Evolutionary conservation across 2,329 filamentous ascomycete genomes (phyloP).

Genomic region (Monosporascus sp.): DNA sequence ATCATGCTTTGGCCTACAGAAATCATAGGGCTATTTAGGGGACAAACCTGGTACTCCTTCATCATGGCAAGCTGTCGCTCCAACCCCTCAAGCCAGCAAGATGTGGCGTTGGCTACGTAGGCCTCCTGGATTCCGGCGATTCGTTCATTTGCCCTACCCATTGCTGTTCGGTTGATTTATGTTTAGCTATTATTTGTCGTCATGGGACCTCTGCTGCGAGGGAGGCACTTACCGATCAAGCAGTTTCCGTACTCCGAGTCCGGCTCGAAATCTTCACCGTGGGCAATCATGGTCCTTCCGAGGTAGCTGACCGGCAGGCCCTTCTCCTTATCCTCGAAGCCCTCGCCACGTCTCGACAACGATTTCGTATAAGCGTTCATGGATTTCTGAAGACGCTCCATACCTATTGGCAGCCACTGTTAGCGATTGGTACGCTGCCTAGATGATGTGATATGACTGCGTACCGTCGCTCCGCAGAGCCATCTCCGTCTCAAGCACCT

Average conservation of each 20-base stretch:
- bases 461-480: constrained; percentile 79
- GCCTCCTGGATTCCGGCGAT: constrained; percentile 80
- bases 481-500: constrained; percentile 86
- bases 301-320: constrained; percentile 72
- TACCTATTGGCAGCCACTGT: constrained; percentile 52
- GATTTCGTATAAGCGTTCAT: constrained; percentile 86
- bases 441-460: constrained; percentile 13
- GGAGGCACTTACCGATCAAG: constrained; percentile 55
- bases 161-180: constrained; percentile 38
- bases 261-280: constrained; percentile 88
- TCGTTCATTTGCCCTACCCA: constrained; percentile 84
- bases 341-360: constrained; percentile 75
- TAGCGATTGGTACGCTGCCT: constrained; percentile 2
- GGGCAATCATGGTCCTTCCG: constrained; percentile 77
- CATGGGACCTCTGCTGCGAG: neutral
- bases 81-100: constrained; percentile 84
- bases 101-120: constrained; percentile 72
- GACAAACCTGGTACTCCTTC: constrained; percentile 88
- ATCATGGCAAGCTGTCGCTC: constrained; percentile 88
- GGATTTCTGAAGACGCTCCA: constrained; percentile 83
- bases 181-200: neutral
- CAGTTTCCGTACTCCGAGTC: constrained; percentile 90
- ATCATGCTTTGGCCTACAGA: too few relatives aligned
- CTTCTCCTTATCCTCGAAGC: constrained; percentile 79
- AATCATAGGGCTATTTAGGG: neutral